A percentile compares a stretch with the other conserved stretches of the same genome.
Evolutionary conservation across 2,329 filamentous ascomycete species (phyloP).

Genomic region (Emergomyces orientalis): DNA sequence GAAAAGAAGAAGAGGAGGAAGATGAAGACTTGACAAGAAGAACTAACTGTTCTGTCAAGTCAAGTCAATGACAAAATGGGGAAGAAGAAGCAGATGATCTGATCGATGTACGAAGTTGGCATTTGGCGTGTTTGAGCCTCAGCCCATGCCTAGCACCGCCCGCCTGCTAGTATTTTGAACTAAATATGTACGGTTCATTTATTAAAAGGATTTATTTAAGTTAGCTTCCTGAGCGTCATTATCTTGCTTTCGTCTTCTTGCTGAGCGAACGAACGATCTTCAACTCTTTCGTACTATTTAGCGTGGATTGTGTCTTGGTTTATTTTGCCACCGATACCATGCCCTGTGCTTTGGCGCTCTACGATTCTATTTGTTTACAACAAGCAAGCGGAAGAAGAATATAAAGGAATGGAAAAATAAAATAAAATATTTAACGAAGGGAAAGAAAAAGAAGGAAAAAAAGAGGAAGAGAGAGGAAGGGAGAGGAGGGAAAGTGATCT

Average conservation of each 20-base stretch:
- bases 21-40: background rate
- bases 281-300: background rate
- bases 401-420: too few relatives aligned
- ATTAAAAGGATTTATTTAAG: background rate
- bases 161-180: background rate
- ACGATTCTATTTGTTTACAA: too few relatives aligned
- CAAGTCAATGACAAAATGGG: too few relatives aligned
- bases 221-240: background rate
- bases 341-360: background rate
- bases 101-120: background rate
- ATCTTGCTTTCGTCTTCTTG: background rate
- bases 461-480: too few relatives aligned
- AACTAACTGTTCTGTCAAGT: background rate
- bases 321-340: background rate
- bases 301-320: background rate
- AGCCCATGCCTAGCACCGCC: background rate
- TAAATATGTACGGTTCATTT: background rate
- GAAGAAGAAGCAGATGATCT: too few relatives aligned
- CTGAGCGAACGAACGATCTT: background rate
- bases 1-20: background rate
- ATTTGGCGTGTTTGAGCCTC: slow-evolving; percentile 6
- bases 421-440: too few relatives aligned
- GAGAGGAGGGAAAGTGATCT: too few relatives aligned
- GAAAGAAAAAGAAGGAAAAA: too few relatives aligned
- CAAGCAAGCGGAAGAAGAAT: too few relatives aligned